A percentile compares a stretch with the other conserved stretches of the same genome.
Conservation (phyloP, 306 rosid genomes). For the Castanea crenata region DNA sequence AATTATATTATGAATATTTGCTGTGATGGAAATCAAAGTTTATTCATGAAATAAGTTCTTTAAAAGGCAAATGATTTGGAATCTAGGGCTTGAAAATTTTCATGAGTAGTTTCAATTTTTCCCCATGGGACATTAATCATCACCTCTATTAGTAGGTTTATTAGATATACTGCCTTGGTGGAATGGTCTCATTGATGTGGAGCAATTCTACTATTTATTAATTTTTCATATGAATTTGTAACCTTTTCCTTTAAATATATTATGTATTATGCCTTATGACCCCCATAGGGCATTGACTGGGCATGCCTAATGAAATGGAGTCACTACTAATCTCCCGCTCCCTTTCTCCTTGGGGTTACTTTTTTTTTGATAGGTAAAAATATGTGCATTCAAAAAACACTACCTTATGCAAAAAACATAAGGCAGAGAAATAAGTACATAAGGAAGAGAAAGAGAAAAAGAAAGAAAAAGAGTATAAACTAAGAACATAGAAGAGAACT, state of each 20-base stretch:
- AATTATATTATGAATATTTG: neutral
- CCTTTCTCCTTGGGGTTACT: too few relatives aligned
- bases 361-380: too few relatives aligned
- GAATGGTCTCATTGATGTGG: neutral
- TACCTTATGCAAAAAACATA: too few relatives aligned
- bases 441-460: too few relatives aligned
- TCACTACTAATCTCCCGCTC: too few relatives aligned
- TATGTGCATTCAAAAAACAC: too few relatives aligned
- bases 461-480: too few relatives aligned
- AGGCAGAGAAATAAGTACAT: too few relatives aligned
- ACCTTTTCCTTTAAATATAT: neutral
- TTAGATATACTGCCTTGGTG: neutral
- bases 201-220: neutral
- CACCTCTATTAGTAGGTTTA: neutral
- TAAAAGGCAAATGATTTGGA: neutral
- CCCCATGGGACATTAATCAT: neutral
- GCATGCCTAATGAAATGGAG: too few relatives aligned
- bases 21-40: neutral
- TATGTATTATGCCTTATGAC: neutral
- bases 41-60: neutral
- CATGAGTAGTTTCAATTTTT: neutral
- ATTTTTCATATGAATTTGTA: neutral
- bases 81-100: neutral
- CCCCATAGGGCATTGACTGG: too few relatives aligned
- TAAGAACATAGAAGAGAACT: too few relatives aligned